phyloP scores from a whole-genome alignment of 257 asterid genomes.

The Petrea volubilis region DNA sequence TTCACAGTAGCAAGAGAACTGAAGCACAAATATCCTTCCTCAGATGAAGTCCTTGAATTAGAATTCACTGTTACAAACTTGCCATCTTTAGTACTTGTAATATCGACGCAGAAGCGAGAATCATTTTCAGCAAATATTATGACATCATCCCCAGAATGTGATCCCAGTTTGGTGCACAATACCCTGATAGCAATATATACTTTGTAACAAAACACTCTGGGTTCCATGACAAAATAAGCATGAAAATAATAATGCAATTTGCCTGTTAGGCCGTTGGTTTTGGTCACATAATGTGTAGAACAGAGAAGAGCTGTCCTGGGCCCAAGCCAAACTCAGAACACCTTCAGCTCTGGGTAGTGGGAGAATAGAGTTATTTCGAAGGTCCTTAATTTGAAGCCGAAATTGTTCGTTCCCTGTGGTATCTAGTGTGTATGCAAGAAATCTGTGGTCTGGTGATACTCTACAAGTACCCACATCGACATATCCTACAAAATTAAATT shows the following conservation, averaged over 20 bases:
- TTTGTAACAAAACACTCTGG: conserved; percentile 27
- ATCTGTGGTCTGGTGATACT: conserved; percentile 86
- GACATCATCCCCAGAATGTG: conserved; percentile 45
- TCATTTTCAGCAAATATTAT: conserved; percentile 71
- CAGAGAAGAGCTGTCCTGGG: conserved; percentile 64
- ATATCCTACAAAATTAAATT: conserved; percentile 63
- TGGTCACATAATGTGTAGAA: conserved; percentile 79
- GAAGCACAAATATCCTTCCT: conserved; percentile 74
- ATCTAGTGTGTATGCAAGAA: conserved; percentile 82
- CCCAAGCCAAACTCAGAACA: conserved; percentile 96
- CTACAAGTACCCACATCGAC: conserved; percentile 94
- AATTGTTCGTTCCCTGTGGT: conserved; percentile 71
- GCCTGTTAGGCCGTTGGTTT: conserved; percentile 91
- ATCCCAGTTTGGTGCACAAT: conserved; percentile 58
- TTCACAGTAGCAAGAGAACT: conserved; percentile 16
- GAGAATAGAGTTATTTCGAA: conserved; percentile 39
- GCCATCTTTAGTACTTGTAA: conserved; percentile 89
- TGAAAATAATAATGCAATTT: conserved; percentile 29
- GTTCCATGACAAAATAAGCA: conserved; percentile 7
- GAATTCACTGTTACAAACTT: conserved; percentile 95
- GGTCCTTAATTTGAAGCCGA: conserved; percentile 81
- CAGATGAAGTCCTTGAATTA: conserved; percentile 97
- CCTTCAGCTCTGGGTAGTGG: conserved; percentile 55
- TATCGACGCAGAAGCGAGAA: conserved; percentile 81
- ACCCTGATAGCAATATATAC: conserved; percentile 55